Evolutionary conservation across 306 rosid species (phyloP).

Genomic region (Trifolium dubium): DNA sequence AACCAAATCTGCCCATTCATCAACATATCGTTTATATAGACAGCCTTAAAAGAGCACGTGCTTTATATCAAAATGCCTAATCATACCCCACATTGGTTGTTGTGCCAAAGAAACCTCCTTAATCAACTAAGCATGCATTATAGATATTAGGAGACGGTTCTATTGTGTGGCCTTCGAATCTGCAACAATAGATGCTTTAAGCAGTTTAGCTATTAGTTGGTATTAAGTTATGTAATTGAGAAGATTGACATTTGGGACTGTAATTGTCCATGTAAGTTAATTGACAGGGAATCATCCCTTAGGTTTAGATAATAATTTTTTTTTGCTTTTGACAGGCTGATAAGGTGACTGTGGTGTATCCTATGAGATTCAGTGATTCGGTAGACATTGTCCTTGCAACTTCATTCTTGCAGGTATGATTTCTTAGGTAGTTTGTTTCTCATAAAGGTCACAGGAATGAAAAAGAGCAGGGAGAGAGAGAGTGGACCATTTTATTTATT

Average conservation of each 20-base stretch:
- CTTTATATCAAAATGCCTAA: background rate
- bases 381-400: constrained; percentile 89
- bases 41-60: background rate
- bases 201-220: too few species aligned
- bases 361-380: constrained; percentile 94
- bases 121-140: background rate
- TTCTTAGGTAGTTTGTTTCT: constrained; percentile 30
- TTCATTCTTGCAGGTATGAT: constrained; percentile 90
- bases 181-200: background rate
- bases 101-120: constrained; percentile 14
- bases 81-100: constrained; percentile 4
- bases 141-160: background rate
- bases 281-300: constrained; percentile 22
- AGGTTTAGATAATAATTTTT: constrained; percentile 24
- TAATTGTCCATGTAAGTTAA: constrained; percentile 27
- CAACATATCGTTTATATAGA: too few species aligned
- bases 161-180: constrained; percentile 6
- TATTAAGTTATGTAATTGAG: background rate
- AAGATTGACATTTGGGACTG: constrained; percentile 28
- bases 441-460: constrained; percentile 20
- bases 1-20: too few species aligned
- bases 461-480: constrained; percentile 10
- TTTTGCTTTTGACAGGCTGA: constrained; percentile 69
- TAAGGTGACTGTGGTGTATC: constrained; percentile 87
- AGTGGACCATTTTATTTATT: too few species aligned